Evolutionary conservation across 164 flowering plant species (phyloP), one percentile per base, ranked within the genome.

Genomic region (Annona squamosa): DNA sequence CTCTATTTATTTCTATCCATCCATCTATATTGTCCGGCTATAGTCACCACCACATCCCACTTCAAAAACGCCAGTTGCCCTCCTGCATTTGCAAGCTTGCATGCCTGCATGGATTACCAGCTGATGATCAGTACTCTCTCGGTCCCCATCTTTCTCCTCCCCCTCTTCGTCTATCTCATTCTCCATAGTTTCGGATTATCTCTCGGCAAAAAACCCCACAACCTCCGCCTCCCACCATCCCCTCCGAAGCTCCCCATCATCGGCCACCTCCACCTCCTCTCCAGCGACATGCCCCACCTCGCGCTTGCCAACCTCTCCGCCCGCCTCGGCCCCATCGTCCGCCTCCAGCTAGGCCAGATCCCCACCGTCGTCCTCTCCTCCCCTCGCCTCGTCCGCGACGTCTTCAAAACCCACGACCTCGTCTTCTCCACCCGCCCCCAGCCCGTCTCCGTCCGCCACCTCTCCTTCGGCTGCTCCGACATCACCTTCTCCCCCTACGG

Each of bases 341-440:
- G 65, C 73, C 89, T 87, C 79, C 85, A 69, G 37, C 82, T 89
- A 70, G 87, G 89, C 78, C 84, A 43, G 66, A 78, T 85, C 79
- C 81, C 81, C n/a, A 82, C 88, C 41, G 16, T 86, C n/a, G 82
- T 88, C 73, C 45, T 85, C 81, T 88, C 91, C 72, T 85, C 90
- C 1, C 71, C 88, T 0, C 63, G 45, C 41, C 80, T 76, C 19
- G 88, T 88, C 46, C 71, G 69, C 6, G 75, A 75, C n/a, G 71
- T 85, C 67, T 81, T 88, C 65, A 84, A 79, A 57, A 79, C 89
- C 62, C 81, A 84, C 63, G 90, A 88, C 71, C 86, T 77, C 71
- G 62, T 78, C 69, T 84, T 86, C 77, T 70, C 82, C 3, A 78
- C 75, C 76, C 84, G 87, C 0, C 92, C 88, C 2, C 84, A 78